Evolutionary conservation across 306 rosid genomes (phyloP).

Genomic region (Bauhinia variegata): DNA sequence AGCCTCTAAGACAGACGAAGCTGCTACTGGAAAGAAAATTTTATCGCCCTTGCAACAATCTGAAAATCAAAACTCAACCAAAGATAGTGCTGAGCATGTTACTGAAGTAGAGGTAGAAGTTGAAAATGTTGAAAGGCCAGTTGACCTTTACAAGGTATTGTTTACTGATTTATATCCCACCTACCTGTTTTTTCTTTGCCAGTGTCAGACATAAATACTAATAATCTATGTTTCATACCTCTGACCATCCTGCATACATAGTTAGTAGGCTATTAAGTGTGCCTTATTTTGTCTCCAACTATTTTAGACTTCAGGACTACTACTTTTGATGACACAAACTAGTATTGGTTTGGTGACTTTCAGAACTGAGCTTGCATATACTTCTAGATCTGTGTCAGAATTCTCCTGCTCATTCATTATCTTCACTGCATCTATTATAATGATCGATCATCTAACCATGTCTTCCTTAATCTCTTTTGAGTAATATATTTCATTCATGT

Average conservation of each 20-base stretch:
- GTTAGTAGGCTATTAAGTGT: constrained; percentile 13
- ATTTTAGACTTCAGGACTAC: neutral
- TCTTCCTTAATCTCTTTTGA: constrained; percentile 20
- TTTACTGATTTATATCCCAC: neutral
- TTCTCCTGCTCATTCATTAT: constrained; percentile 12
- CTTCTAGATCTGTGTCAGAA: constrained; percentile 14
- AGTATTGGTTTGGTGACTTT: constrained; percentile 24
- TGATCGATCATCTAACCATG: constrained; percentile 22
- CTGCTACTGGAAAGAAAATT: constrained; percentile 43
- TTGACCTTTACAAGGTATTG: constrained; percentile 91
- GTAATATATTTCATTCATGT: constrained; percentile 26
- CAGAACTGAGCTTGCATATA: neutral
- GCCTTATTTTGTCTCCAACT: neutral
- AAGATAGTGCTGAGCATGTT: constrained; percentile 48
- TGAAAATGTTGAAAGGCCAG: constrained; percentile 89
- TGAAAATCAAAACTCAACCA: constrained; percentile 42
- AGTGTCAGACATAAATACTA: neutral
- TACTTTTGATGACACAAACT: constrained; percentile 17
- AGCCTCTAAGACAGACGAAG: constrained; percentile 56
- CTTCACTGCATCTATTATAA: neutral
- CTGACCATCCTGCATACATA: neutral
- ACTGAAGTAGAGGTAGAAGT: constrained; percentile 66
- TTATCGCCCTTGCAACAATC: constrained; percentile 40
- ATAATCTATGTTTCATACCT: neutral
- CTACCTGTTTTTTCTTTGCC: neutral